Conservation (phyloP, 495 filamentous ascomycete species). For the Apiosordaria backusii region DNA sequence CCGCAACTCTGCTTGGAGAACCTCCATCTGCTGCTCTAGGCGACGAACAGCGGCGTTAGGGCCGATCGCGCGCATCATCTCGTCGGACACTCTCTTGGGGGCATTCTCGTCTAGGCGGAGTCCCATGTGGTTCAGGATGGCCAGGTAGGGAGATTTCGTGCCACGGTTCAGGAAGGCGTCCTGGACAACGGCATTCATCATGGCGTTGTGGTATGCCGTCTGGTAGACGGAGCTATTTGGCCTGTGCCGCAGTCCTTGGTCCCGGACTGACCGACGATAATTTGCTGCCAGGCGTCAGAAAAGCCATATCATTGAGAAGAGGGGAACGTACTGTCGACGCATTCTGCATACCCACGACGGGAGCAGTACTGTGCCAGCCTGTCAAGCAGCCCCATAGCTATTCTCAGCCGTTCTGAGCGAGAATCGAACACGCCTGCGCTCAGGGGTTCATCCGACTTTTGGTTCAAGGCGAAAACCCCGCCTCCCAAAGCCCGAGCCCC, state of each 20-base stretch:
- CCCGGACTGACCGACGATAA: slow-evolving; percentile 15
- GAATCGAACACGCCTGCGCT: slow-evolving; percentile 15
- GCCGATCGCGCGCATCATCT: slow-evolving; percentile 19
- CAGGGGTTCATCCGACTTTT: slow-evolving; percentile 16
- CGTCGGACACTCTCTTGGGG: slow-evolving; percentile 18
- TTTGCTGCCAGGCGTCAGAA: slow-evolving; percentile 11
- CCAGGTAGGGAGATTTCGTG: slow-evolving; percentile 19
- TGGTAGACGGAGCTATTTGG: slow-evolving; percentile 20
- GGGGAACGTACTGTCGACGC: slow-evolving; percentile 16
- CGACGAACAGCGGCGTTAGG: slow-evolving; percentile 14
- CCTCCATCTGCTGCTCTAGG: slow-evolving; percentile 13
- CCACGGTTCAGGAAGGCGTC: slow-evolving; percentile 22
- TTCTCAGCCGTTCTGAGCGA: slow-evolving; percentile 14
- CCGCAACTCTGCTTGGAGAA: slow-evolving; percentile 12
- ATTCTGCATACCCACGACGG: slow-evolving; percentile 15
- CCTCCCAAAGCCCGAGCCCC: background rate
- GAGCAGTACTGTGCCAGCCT: slow-evolving; percentile 12
- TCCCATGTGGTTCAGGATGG: slow-evolving; percentile 19
- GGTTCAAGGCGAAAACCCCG: too few species aligned
- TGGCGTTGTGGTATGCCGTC: slow-evolving; percentile 18
- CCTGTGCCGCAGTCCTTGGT: slow-evolving; percentile 17
- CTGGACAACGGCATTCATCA: slow-evolving; percentile 22
- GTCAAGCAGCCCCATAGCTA: slow-evolving; percentile 13
- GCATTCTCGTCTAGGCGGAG: slow-evolving; percentile 17
- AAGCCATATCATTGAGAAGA: slow-evolving; percentile 6